Percentiles rank a stretch among this genome's conserved stretches.
Conservation (phyloP, 257 asterid genomes). For the Primulina eburnea region DNA sequence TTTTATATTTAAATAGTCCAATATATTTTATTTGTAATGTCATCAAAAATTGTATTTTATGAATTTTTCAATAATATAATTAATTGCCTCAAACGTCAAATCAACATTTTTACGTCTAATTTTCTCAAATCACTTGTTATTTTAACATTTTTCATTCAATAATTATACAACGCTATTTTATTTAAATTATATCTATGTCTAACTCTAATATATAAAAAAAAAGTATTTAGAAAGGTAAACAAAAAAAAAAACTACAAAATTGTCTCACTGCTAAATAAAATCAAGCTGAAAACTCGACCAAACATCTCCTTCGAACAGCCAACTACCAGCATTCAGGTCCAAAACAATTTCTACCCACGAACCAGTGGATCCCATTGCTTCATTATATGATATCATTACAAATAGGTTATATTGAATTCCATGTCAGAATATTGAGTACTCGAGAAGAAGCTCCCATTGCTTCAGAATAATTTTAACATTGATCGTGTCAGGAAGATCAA, state of each 20-base stretch:
- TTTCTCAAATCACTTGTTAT: too few relatives aligned
- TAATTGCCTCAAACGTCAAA: too few relatives aligned
- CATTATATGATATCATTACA: background rate
- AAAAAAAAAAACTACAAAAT: background rate
- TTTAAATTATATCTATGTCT: background rate
- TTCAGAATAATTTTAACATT: slow-evolving; percentile 1
- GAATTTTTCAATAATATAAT: too few relatives aligned
- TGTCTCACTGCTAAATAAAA: background rate
- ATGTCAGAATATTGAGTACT: background rate
- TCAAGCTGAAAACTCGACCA: background rate
- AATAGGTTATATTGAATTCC: background rate
- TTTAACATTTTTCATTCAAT: too few relatives aligned
- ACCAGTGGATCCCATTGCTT: background rate
- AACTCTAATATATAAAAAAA: too few relatives aligned
- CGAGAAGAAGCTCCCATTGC: slow-evolving; percentile 11
- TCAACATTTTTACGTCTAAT: too few relatives aligned
- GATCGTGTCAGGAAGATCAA: background rate
- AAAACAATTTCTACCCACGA: background rate
- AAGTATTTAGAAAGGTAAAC: too few relatives aligned
- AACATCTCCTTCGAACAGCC: background rate
- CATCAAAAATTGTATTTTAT: too few relatives aligned
- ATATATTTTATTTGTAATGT: too few relatives aligned
- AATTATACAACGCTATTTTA: too few relatives aligned
- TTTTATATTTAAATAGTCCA: too few relatives aligned
- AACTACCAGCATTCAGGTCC: background rate